Percentiles rank a stretch among this genome's conserved stretches.
These are phyloP conservation scores for Carpinus fangiana DNA, from an alignment of 306 rosid genomes.

Conservation along the genomic window DNA sequence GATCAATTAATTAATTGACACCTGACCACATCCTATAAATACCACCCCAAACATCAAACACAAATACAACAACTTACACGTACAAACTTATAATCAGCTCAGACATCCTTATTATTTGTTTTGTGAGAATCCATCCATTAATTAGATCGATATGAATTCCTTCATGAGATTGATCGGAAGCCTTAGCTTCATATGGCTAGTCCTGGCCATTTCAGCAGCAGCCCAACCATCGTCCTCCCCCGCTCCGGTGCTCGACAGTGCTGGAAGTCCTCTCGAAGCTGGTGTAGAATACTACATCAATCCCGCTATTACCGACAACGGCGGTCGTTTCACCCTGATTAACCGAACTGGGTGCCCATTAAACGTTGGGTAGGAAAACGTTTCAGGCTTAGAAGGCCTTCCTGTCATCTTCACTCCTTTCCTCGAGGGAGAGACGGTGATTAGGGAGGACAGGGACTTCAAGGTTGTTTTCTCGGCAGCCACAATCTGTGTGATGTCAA, in stretches of 20 bases:
- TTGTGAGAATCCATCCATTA: too few relatives aligned
- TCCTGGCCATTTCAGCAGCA: constrained; percentile 24
- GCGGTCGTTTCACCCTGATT: constrained; percentile 55
- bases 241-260: constrained; percentile 47
- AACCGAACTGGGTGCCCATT: constrained; percentile 37
- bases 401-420: constrained; percentile 46
- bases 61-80: too few relatives aligned
- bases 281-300: constrained; percentile 55
- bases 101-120: too few relatives aligned
- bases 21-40: too few relatives aligned
- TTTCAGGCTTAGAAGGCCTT: constrained; percentile 26
- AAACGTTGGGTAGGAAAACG: constrained; percentile 46
- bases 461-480: constrained; percentile 34
- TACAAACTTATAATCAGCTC: too few relatives aligned
- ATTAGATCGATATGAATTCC: too few relatives aligned
- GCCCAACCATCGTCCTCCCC: constrained; percentile 31
- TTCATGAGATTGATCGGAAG: constrained; percentile 11
- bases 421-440: constrained; percentile 24
- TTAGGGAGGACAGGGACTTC: constrained; percentile 40
- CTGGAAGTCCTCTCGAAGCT: constrained; percentile 38
- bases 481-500: constrained; percentile 31
- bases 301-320: constrained; percentile 56
- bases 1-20: too few relatives aligned
- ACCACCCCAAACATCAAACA: too few relatives aligned
- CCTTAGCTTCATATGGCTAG: constrained; percentile 26